A percentile compares a stretch with the other conserved stretches of the same genome.
These are phyloP conservation scores for Dicorynia guianensis DNA, from an alignment of 306 rosid species.

Conservation along the genomic window DNA sequence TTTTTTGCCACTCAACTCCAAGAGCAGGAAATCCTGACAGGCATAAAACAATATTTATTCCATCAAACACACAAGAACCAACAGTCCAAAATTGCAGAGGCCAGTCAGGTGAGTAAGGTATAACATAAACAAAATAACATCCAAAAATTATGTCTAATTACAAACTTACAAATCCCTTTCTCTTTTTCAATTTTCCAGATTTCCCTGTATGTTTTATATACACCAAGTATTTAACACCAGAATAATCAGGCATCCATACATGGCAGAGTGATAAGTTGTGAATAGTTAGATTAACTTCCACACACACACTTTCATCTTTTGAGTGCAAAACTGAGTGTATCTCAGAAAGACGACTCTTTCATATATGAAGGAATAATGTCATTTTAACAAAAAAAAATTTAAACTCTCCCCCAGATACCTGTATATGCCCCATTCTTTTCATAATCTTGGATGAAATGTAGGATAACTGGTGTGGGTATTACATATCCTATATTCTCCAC, in stretches of 20 bases:
- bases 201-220: too few species aligned
- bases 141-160: neutral
- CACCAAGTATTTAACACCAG: too few species aligned
- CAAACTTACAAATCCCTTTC: constrained; percentile 20
- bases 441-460: constrained; percentile 72
- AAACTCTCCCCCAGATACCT: constrained; percentile 44
- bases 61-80: constrained; percentile 18
- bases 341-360: neutral
- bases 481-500: constrained; percentile 82
- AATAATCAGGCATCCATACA: too few species aligned
- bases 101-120: neutral
- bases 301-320: too few species aligned
- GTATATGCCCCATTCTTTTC: constrained; percentile 77
- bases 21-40: constrained; percentile 81
- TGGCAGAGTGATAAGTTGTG: too few species aligned
- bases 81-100: constrained; percentile 12
- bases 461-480: constrained; percentile 77
- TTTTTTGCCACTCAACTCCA: constrained; percentile 91
- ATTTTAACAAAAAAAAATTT: neutral
- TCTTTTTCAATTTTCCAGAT: neutral
- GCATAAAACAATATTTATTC: neutral
- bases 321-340: too few species aligned
- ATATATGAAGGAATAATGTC: too few species aligned
- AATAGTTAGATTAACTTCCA: too few species aligned
- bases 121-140: neutral